phyloP scores from a whole-genome alignment of 2,329 filamentous ascomycete species.

The Alternaria sp. region DNA sequence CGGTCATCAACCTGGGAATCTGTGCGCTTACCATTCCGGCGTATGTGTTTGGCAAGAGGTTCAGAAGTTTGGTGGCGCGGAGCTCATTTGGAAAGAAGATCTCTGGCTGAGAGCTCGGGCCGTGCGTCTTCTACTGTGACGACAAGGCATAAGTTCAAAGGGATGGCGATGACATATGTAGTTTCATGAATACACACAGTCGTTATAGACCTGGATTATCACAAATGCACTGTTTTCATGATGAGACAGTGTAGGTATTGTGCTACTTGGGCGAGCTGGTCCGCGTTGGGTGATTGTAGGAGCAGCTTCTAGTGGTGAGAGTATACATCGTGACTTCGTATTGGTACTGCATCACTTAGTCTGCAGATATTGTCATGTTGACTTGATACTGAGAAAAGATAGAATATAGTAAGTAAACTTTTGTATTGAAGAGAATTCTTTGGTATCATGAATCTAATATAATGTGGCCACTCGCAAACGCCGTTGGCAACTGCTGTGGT shows the following conservation, averaged over 20 bases:
- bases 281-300: background rate
- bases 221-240: background rate
- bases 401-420: background rate
- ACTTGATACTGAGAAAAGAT: too few relatives aligned
- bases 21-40: slow-evolving; percentile 77
- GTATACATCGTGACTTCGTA: background rate
- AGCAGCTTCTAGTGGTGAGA: background rate
- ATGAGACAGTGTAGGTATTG: background rate
- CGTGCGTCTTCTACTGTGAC: background rate
- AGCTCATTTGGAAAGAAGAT: slow-evolving; percentile 29
- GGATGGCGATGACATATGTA: background rate
- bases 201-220: background rate
- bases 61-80: slow-evolving; percentile 38
- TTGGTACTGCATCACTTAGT: too few relatives aligned
- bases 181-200: background rate
- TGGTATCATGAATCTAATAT: background rate
- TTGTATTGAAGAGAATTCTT: background rate
- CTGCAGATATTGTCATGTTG: too few relatives aligned
- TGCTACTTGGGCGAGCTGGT: background rate
- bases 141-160: background rate
- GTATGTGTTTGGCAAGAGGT: slow-evolving; percentile 50
- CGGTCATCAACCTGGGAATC: slow-evolving; percentile 73
- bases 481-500: background rate
- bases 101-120: slow-evolving; percentile 7
- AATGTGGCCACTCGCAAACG: background rate